Conservation (phyloP, 2,329 filamentous ascomycete species). For the Calonectria honghensis region DNA sequence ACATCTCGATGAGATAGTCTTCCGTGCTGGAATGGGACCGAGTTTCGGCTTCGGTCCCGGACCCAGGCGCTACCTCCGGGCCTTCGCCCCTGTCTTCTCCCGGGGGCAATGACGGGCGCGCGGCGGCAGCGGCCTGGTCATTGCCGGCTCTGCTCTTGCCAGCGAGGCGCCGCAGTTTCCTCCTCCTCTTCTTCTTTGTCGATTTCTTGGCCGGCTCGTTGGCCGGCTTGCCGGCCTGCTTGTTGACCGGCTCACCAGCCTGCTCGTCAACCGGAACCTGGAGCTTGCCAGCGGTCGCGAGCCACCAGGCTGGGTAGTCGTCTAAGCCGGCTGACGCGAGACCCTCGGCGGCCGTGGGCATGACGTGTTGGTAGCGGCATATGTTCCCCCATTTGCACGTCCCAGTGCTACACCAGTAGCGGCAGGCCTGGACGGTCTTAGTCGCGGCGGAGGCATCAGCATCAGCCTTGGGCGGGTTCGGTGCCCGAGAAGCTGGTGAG, state of each 20-base stretch:
- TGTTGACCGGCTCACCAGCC: background rate
- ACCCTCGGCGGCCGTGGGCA: conserved; percentile 65
- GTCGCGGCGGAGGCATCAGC: conserved; percentile 21
- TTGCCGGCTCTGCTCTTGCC: background rate
- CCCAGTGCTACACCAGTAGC: conserved; percentile 69
- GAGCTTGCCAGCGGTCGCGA: conserved; percentile 46
- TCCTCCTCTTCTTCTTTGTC: background rate
- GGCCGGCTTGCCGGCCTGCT: conserved; percentile 9
- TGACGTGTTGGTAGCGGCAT: conserved; percentile 68
- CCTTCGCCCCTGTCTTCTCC: conserved; percentile 4
- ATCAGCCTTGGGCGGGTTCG: conserved; percentile 13
- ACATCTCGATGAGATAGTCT: conserved; percentile 43
- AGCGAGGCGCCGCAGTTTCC: background rate
- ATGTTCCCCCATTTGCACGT: conserved; percentile 66
- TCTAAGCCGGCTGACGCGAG: conserved; percentile 65
- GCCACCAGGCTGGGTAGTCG: conserved; percentile 67
- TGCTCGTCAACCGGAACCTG: conserved; percentile 38
- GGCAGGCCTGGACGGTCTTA: conserved; percentile 53
- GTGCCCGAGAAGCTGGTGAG: background rate
- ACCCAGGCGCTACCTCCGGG: background rate
- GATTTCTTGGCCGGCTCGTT: conserved; percentile 35
- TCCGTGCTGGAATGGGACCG: background rate
- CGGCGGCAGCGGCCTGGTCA: background rate
- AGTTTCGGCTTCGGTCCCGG: background rate
- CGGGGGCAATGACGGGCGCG: background rate